Evolutionary conservation across 495 filamentous ascomycete species (phyloP), one percentile per base, ranked within the genome.

Genomic region (Gamarada debralockiae): DNA sequence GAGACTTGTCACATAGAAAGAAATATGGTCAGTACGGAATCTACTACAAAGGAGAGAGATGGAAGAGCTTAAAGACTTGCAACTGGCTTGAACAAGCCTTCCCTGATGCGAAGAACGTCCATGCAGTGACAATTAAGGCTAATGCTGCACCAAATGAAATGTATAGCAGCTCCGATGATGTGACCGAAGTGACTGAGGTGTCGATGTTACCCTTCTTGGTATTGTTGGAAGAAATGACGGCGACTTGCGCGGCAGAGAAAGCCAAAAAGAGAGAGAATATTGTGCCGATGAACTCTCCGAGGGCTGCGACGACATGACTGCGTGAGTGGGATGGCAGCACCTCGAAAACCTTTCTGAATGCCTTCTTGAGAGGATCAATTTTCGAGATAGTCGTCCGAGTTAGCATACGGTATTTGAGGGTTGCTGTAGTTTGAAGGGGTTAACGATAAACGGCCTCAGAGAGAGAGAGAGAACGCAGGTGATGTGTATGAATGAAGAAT

Each of bases 11-110:
- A n/a, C n/a, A n/a, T n/a, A 40, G 39, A 34, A 33, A 37, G 23
- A 8, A 53, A 70, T 70, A 36, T 2, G 77, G 15, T 79, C 76
- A 7, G 78, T 70, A 67, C 3, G 24, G 17, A 15, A 43, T 44
- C 13, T 18, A 18, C 25, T n/a, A n/a, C n/a, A n/a, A n/a, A n/a
- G 50, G 39, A 41, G 13, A 43, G 10, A 53, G 67, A 60, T 5
- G 4, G 27, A 29, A 5, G 27, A 5, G 27, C 27, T 29, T 29
- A 10, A 29, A 29, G 27, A 60, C 71, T 62, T 67, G 81, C 78
- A 27, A 79, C 82, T 36, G 81, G 84, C 57, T 86, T 86, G 59
- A 86, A 86, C 2, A 85, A 61, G 3, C 83, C 81, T 20, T 82
- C 82, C 50, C 72, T 78, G 51, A 86, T 80, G 3, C 83, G 72